Conservation (phyloP, 2,329 filamentous ascomycete species). For the Paecilomyces sp. region DNA sequence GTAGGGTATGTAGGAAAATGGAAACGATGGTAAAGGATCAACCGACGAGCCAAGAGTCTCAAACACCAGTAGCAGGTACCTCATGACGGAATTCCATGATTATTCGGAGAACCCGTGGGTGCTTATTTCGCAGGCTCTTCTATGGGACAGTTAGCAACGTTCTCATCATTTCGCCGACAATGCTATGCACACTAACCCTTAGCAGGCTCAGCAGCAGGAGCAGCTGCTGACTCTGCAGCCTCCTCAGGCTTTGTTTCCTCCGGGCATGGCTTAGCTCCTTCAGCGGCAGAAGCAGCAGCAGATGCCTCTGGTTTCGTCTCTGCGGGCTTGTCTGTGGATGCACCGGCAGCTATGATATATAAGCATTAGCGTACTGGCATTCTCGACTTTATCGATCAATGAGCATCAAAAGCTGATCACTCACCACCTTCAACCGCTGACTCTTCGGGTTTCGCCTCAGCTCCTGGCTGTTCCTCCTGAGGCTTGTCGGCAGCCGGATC, state of each 20-base stretch:
- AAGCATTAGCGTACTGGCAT: neutral
- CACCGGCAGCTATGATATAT: neutral
- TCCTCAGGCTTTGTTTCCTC: neutral
- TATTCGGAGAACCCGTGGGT: neutral
- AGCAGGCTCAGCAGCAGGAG: conserved; percentile 3
- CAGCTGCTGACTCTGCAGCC: neutral
- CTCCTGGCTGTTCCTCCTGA: conserved; percentile 6
- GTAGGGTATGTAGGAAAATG: neutral
- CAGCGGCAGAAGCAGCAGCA: neutral
- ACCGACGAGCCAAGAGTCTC: neutral
- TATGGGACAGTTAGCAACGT: neutral
- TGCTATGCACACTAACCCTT: conserved; percentile 5
- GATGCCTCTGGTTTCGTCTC: neutral
- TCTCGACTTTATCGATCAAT: neutral
- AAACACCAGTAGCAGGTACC: neutral
- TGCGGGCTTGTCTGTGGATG: neutral
- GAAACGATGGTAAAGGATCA: neutral
- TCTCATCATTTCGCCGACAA: neutral
- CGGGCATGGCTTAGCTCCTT: too few relatives aligned
- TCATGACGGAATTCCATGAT: neutral
- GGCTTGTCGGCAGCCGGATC: conserved; percentile 8
- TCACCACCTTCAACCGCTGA: neutral
- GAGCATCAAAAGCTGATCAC: neutral
- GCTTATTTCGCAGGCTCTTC: neutral
- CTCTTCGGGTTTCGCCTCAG: neutral